Base-by-base conservation (phyloP, 2,329 filamentous ascomycete genomes). In the Ceratocystis variospora region DNA sequence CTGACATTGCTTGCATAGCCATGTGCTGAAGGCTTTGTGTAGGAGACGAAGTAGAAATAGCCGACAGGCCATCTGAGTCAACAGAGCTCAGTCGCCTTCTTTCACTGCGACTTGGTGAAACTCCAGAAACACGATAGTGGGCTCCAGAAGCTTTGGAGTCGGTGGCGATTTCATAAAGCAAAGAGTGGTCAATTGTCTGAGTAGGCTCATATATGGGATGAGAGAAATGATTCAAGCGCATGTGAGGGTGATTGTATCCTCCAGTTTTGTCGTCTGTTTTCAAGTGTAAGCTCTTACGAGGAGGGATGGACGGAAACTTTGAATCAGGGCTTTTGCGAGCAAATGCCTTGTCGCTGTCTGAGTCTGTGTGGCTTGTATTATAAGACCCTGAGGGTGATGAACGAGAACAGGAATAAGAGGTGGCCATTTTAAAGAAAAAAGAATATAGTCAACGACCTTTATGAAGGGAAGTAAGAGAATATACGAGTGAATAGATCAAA, bases 291-390 rank as follows among this genome's bases (percentile, higher is more conserved):
- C 53, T 25, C 4, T 31, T 31, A 5, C 15, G 10, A 7, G 25
- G 7, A 17, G 53, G 17, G 31, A 31, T 55, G n/a, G 63, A 31
- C 15, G 61, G 31, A 15, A 41, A 37, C 25, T 41, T 45, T 3
- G 55, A 37, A 50, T 68, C 66, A 6, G 61, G 63, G 22, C 66
- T 68, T 61, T 61, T 48, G 19, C 45, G 63, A 8, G 66, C 66
- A 65, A 68, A 50, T 5, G 66, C 61, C 0, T 63, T 68, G 55
- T 68, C 66, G 61, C 66, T 68, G 59, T 68, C 66, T 2, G 66
- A 68, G 59, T 62, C 63, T 28, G 63, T 66, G 15, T 46, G 50
- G 19, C 50, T 45, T n/a, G 28, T 57, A 31, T 65, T 61, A 44
- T 62, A 62, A n/a, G 66, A 63, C 33, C 64, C 57, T 41, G 53